Evolutionary conservation across 2,329 filamentous ascomycete genomes (phyloP), one percentile per base, ranked within the genome.

Genomic region (Aspergillus ustus): DNA sequence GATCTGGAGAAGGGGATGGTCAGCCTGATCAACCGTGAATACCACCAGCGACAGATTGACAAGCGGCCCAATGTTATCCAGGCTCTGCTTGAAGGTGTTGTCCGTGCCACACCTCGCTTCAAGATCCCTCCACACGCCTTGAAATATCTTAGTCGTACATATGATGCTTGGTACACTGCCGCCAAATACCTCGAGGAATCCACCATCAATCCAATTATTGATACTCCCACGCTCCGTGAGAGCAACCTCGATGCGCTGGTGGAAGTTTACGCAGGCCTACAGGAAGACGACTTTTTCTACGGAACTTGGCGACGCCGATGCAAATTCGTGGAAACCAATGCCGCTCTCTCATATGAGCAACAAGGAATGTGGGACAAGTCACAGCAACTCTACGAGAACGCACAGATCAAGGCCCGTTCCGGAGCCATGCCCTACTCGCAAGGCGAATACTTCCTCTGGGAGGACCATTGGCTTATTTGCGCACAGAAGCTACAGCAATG

Each of bases 321-420:
- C 75, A 92, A 97, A 67, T 99, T 97, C 72, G 91, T 99, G 6
- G 96, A 99, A 81, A 98, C 93, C 8, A 99, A 99, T 73, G 92
- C 95, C 15, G 95, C 93, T 1, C 82, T 99, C 7, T 99, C 95
- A 0, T 99, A 97, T 70, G 96, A 99, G 79, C 96, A 99, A 75
- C 96, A 96, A 70, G 95, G 95, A 52, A 96, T 98, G 87, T 99
- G 95, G 96, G 95, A 99, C 71, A 98, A 98, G 78, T 93, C 96
- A 1, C 96, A 99, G 79, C 91, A 91, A 72, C 90, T 97, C 81
- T 99, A 98, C 76, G 95, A 99, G 77, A 90, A 90, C 59, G 95
- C 96, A 0, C 96, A 99, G 77, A 92, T 99, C 75, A 99, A 98
- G 77, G 95, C 96, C 49, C 88, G 96, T 51, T 98, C 94, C 0